These are phyloP conservation scores for Aspergillus novoparasiticus DNA, from an alignment of 2,329 filamentous ascomycete genomes.

Conservation along the genomic window DNA sequence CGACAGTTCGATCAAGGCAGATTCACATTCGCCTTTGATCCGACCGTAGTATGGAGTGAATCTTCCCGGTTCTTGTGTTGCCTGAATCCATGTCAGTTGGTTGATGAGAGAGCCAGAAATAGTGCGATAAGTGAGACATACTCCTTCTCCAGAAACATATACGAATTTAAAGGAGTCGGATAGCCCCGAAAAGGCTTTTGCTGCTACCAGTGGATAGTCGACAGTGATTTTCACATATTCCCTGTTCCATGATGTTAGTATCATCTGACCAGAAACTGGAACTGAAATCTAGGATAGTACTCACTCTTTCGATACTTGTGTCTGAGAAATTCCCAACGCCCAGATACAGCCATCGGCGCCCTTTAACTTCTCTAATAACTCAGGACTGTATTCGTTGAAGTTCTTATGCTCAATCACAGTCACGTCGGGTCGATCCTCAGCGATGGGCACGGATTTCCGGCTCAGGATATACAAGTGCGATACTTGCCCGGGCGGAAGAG, in stretches of 20 bases:
- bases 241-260: constrained; percentile 23
- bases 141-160: constrained; percentile 63
- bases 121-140: not conserved
- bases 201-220: constrained; percentile 66
- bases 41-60: constrained; percentile 62
- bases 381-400: constrained; percentile 59
- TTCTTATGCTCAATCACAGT: constrained; percentile 69
- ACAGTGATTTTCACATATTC: constrained; percentile 71
- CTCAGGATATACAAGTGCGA: constrained; percentile 55
- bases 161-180: constrained; percentile 67
- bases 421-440: constrained; percentile 55
- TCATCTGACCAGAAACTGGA: not conserved
- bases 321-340: constrained; percentile 70
- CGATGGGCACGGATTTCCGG: constrained; percentile 65
- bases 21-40: constrained; percentile 70
- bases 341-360: constrained; percentile 72
- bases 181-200: constrained; percentile 59
- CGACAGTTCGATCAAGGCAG: constrained; percentile 57
- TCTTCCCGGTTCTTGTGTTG: constrained; percentile 49
- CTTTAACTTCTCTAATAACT: constrained; percentile 61
- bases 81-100: constrained; percentile 7
- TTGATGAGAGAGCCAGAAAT: not conserved
- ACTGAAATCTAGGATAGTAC: not conserved
- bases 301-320: constrained; percentile 60
- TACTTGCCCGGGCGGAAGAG: constrained; percentile 39